These are phyloP conservation scores for Canavalia ensiformis DNA, from an alignment of 306 rosid genomes.

Conservation along the genomic window DNA sequence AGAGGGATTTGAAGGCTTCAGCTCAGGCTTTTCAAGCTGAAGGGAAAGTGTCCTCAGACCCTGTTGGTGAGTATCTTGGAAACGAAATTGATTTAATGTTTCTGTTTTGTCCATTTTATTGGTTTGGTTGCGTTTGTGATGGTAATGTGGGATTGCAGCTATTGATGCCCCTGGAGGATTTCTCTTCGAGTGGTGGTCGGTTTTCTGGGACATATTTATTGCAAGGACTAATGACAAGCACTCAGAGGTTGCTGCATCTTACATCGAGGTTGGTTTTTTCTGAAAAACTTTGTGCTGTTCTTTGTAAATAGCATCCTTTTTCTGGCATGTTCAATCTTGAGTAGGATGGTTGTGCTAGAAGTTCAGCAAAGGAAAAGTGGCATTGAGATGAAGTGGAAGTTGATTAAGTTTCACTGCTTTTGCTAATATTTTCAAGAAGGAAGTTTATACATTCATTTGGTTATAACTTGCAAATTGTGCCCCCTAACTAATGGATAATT, in stretches of 20 bases:
- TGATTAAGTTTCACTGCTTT: conserved; percentile 9
- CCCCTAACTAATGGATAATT: conserved; percentile 26
- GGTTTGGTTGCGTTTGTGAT: conserved; percentile 32
- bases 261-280: conserved; percentile 82
- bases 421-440: not conserved
- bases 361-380: not conserved
- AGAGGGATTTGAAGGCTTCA: conserved; percentile 97
- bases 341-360: not conserved
- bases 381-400: conserved; percentile 11
- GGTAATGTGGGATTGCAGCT: conserved; percentile 66
- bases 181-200: conserved; percentile 99
- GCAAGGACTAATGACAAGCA: conserved; percentile 99
- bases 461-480: conserved; percentile 10
- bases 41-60: conserved; percentile 98
- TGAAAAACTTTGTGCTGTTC: conserved; percentile 1
- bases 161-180: conserved; percentile 99
- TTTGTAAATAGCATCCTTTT: not conserved
- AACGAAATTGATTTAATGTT: conserved; percentile 16
- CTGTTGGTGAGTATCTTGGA: conserved; percentile 80
- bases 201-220: conserved; percentile 98
- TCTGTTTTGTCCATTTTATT: conserved; percentile 41
- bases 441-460: not conserved
- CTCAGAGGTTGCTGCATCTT: conserved; percentile 97
- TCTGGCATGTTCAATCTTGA: not conserved
- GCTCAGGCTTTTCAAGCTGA: conserved; percentile 99